Conservation (phyloP, 2,329 filamentous ascomycete genomes). For the Arthroderma sp. region DNA sequence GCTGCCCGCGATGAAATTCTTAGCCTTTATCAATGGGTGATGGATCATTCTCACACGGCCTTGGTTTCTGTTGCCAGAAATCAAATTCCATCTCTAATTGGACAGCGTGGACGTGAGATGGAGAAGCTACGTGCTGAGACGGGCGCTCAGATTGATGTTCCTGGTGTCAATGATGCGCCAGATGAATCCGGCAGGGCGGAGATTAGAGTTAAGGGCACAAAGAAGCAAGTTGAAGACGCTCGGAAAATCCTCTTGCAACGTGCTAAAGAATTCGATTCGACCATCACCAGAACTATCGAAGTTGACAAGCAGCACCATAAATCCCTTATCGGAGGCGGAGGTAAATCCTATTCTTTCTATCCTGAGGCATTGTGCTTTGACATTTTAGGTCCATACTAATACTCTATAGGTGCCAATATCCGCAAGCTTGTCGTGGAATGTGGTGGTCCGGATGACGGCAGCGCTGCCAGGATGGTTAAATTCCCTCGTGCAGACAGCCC, state of each 20-base stretch:
- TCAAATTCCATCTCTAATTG: conserved; percentile 88
- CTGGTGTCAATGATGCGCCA: conserved; percentile 58
- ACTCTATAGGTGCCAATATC: conserved; percentile 58
- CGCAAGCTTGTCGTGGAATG: conserved; percentile 75
- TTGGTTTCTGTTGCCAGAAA: conserved; percentile 77
- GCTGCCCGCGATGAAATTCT: conserved; percentile 83
- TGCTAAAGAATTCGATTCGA: conserved; percentile 76
- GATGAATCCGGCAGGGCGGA: conserved; percentile 59
- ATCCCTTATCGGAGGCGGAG: conserved; percentile 74
- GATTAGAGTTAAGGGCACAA: conserved; percentile 84
- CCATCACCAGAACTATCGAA: conserved; percentile 68
- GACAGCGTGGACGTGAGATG: conserved; percentile 77
- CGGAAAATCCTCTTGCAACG: conserved; percentile 84
- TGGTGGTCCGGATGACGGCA: conserved; percentile 76
- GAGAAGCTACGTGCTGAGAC: conserved; percentile 76
- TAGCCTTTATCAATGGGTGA: conserved; percentile 74
- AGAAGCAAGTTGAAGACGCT: conserved; percentile 77
- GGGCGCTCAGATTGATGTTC: conserved; percentile 83
- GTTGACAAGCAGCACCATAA: conserved; percentile 93
- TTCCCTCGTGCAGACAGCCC: conserved; percentile 83
- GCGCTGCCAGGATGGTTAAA: conserved; percentile 78
- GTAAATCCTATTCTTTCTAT: conserved; percentile 40
- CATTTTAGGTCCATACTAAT: conserved; percentile 26
- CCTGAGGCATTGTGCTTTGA: background rate
- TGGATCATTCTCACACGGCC: conserved; percentile 71